Evolutionary conservation across 192 early-diverging fungal genomes (phyloP).

Genomic region (Backusella westeae): DNA sequence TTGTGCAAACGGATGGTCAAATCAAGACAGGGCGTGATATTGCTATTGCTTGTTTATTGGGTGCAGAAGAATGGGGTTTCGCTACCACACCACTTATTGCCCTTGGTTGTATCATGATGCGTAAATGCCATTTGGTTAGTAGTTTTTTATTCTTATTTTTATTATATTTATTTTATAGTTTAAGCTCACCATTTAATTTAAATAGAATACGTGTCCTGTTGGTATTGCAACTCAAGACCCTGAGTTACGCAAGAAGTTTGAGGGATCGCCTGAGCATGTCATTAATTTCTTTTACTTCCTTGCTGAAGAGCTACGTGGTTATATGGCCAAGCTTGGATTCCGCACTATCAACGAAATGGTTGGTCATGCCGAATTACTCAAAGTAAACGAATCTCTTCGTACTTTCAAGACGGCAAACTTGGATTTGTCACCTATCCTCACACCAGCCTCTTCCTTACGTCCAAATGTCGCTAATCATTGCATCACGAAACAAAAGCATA

Average conservation of each 20-base stretch:
- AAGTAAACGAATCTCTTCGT: conserved; percentile 69
- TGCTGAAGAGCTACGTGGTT: conserved; percentile 87
- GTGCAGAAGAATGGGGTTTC: conserved; percentile 99
- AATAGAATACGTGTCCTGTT: conserved; percentile 94
- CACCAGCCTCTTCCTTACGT: conserved; percentile 82
- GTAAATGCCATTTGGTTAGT: conserved; percentile 53
- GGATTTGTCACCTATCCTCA: conserved; percentile 85
- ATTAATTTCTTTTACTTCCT: conserved; percentile 99
- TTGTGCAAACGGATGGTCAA: conserved; percentile 98
- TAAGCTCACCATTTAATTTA: conserved; percentile 29
- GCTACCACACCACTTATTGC: conserved; percentile 98
- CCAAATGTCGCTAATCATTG: conserved; percentile 89
- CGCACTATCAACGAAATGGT: conserved; percentile 97
- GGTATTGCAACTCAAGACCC: conserved; percentile 99
- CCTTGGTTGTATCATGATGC: conserved; percentile 96
- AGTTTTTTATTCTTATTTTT: not conserved
- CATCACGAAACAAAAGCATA: conserved; percentile 86
- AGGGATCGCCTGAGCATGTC: conserved; percentile 91
- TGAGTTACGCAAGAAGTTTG: conserved; percentile 91
- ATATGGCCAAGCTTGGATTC: conserved; percentile 96
- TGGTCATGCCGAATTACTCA: conserved; percentile 85
- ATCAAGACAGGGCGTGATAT: conserved; percentile 97
- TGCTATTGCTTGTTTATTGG: conserved; percentile 94
- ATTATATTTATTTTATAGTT: not conserved
- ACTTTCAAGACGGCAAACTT: conserved; percentile 87